phyloP scores from a whole-genome alignment of 2,329 filamentous ascomycete genomes.

The Talaromyces sp. region DNA sequence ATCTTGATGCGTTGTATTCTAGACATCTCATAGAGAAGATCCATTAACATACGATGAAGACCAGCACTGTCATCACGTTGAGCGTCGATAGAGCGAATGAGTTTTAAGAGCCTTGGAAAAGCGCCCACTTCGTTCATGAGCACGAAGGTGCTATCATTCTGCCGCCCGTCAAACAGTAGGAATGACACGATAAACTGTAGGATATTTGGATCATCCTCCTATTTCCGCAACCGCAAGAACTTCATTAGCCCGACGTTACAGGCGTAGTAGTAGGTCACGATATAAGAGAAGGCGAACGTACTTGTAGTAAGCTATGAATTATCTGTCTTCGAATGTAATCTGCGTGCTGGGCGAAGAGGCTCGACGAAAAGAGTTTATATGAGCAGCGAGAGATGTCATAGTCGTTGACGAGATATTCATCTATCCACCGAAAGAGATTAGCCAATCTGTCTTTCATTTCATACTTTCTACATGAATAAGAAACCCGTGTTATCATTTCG shows the following conservation, averaged over 20 bases:
- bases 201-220: constrained; percentile 79
- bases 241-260: background rate
- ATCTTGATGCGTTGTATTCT: constrained; percentile 75
- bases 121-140: constrained; percentile 82
- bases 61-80: constrained; percentile 50
- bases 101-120: constrained; percentile 75
- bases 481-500: background rate
- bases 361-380: constrained; percentile 69
- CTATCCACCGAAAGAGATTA: constrained; percentile 34
- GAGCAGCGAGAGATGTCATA: constrained; percentile 77
- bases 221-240: constrained; percentile 20
- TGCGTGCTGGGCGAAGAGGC: constrained; percentile 66
- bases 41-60: constrained; percentile 74
- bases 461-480: background rate
- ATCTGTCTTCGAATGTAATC: constrained; percentile 91
- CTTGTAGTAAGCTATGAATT: constrained; percentile 76
- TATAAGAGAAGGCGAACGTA: constrained; percentile 28
- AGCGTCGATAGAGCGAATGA: constrained; percentile 62
- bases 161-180: constrained; percentile 78
- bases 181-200: constrained; percentile 79
- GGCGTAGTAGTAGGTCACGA: background rate
- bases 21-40: constrained; percentile 94
- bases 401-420: constrained; percentile 68
- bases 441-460: background rate
- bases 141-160: constrained; percentile 71